Evolutionary conservation across 345 rosid genomes (phyloP), one percentile per base, ranked within the genome.

Genomic region (Eutrema heterophyllum): DNA sequence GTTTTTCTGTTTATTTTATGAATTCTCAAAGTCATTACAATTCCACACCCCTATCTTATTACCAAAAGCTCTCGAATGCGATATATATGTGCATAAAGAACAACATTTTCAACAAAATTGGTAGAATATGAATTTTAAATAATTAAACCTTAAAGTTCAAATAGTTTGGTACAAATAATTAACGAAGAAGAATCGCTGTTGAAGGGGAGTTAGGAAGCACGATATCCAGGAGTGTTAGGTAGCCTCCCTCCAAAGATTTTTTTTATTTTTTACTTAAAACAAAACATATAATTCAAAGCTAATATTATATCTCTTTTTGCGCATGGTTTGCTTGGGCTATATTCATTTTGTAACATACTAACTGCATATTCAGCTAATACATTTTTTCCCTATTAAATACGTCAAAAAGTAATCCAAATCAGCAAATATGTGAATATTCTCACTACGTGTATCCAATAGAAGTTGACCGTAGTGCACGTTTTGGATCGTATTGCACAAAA

Each of bases 131-230:
- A 26, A 49, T 58, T 43, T n/a, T 30, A 24, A 67, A 67, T 24
- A 16, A 39, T 1, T 29, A 16, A 74, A 41, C 45, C 55, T 62
- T 69, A 46, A 70, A 38, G 0, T 76, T 76, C 79, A 76, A 76
- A 69, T 18, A 54, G 66, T 54, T 76, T 45, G 71, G 79, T 76
- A 70, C 51, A 45, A 69, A 45, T 76, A 70, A 54, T 46, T 41
- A 75, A 35, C 54, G 44, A 75, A 54, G 67, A 52, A 6, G 43
- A 75, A 62, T 75, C 63, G 24, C 24, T 44, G 48, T 76, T 61
- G 75, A 54, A 54, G 59, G 74, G 70, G 51, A 62, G 79, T 54
- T 76, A 76, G 64, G 79, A 76, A 76, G 38, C 75, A 63, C 79
- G 75, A 76, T 69, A 63, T 54, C n/a, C 38, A 54, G 52, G 11